A percentile compares a stretch with the other conserved stretches of the same genome.
phyloP scores from a whole-genome alignment of 768 basidiomycete genomes.

The Gautieria morchelliformis region DNA sequence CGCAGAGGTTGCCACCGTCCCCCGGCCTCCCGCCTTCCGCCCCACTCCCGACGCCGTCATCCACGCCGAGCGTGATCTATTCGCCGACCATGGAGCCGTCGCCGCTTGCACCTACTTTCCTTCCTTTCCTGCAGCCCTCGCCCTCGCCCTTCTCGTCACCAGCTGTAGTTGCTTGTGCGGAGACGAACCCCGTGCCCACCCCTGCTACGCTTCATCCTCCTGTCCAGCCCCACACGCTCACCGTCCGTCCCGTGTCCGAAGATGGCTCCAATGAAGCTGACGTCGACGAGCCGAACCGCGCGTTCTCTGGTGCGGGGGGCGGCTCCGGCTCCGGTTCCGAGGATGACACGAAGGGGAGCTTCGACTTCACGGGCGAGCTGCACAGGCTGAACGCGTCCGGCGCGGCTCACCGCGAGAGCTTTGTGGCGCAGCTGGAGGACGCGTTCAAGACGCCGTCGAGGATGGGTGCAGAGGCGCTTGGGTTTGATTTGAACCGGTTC shows the following conservation, averaged over 20 bases:
- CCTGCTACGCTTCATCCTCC: too few relatives aligned
- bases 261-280: conserved; percentile 33
- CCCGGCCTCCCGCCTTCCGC: conserved; percentile 35
- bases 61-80: neutral
- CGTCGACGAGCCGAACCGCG: too few relatives aligned
- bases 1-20: conserved; percentile 20
- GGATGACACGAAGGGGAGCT: conserved; percentile 67
- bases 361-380: conserved; percentile 79
- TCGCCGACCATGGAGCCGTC: neutral
- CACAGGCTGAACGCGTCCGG: conserved; percentile 61
- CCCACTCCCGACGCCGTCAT: conserved; percentile 25
- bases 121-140: conserved; percentile 1
- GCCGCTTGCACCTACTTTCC: conserved; percentile 3
- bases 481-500: conserved; percentile 65
- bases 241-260: conserved; percentile 26
- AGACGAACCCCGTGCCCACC: too few relatives aligned
- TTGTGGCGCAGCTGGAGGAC: conserved; percentile 73
- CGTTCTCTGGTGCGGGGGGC: too few relatives aligned
- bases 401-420: conserved; percentile 58
- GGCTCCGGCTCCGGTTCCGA: too few relatives aligned
- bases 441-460: conserved; percentile 73
- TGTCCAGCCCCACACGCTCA: conserved; percentile 21
- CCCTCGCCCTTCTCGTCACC: neutral
- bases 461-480: too few relatives aligned
- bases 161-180: too few relatives aligned